These are phyloP conservation scores for Eucalyptus curtisii DNA, from an alignment of 345 rosid genomes.

Conservation along the genomic window DNA sequence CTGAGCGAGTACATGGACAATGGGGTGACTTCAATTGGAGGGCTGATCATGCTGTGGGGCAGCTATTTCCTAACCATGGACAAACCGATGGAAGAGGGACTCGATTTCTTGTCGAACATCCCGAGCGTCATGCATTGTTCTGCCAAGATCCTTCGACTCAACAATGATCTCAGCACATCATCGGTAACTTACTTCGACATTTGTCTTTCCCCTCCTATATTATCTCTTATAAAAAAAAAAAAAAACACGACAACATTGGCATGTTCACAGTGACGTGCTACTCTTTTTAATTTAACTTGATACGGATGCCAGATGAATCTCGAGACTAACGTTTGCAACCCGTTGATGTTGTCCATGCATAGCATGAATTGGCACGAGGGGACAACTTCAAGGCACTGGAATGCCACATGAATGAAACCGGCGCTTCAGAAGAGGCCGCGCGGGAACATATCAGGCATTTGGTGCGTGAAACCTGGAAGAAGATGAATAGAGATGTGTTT, in stretches of 20 bases:
- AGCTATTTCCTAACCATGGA: background rate
- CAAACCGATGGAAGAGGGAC: background rate
- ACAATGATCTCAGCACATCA: background rate
- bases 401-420: background rate
- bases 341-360: background rate
- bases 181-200: background rate
- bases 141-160: background rate
- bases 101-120: background rate
- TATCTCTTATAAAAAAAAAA: background rate
- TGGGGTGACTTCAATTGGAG: background rate
- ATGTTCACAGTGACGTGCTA: background rate
- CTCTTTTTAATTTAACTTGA: background rate
- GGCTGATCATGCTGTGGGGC: background rate
- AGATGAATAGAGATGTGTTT: background rate
- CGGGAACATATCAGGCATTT: background rate
- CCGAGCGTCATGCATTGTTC: background rate
- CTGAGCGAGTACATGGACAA: background rate
- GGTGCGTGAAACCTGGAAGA: background rate
- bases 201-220: background rate
- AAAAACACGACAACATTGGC: too few species aligned
- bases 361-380: background rate
- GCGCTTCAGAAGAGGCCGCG: background rate
- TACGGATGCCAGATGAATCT: background rate
- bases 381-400: background rate
- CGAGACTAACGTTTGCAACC: too few species aligned